Evolutionary conservation across 2,329 filamentous ascomycete genomes (phyloP).

Genomic region (Fusarium scirpi): DNA sequence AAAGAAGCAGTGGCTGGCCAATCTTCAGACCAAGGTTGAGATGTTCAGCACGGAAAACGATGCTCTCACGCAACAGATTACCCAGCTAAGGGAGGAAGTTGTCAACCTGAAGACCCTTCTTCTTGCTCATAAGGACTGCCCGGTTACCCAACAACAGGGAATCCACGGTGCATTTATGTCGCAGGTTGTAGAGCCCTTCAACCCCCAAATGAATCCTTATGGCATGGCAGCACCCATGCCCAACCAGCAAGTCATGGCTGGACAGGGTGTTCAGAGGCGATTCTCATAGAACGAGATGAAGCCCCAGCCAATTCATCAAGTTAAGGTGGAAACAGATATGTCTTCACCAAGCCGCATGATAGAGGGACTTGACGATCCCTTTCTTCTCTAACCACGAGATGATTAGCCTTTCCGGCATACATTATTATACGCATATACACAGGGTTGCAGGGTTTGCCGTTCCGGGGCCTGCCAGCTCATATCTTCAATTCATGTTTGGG

Average conservation of each 20-base stretch:
- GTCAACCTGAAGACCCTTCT: conserved; percentile 94
- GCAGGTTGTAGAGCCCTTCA: conserved; percentile 66
- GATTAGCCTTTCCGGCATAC: conserved; percentile 17
- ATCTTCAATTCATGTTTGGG: conserved; percentile 40
- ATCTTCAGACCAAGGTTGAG: conserved; percentile 94
- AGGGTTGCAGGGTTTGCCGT: conserved; percentile 24
- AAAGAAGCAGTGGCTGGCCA: conserved; percentile 99
- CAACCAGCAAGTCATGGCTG: conserved; percentile 67
- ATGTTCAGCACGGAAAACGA: conserved; percentile 94
- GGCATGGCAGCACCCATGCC: conserved; percentile 66
- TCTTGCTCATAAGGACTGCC: conserved; percentile 95
- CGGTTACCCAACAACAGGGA: conserved; percentile 85
- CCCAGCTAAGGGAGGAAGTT: conserved; percentile 88
- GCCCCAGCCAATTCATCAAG: conserved; percentile 15
- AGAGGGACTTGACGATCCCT: conserved; percentile 37
- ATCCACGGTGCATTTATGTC: conserved; percentile 70
- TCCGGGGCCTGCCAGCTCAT: conserved; percentile 31
- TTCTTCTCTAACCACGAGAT: conserved; percentile 38
- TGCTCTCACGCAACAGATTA: conserved; percentile 83
- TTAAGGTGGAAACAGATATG: conserved; percentile 16
- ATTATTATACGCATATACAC: conserved; percentile 44
- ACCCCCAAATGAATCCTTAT: conserved; percentile 69
- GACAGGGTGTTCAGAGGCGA: conserved; percentile 66
- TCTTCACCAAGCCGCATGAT: conserved; percentile 17
- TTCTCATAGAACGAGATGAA: conserved; percentile 62